phyloP scores from a whole-genome alignment of 352 stramenopile genomes.

The Blastocystis sp. region DNA sequence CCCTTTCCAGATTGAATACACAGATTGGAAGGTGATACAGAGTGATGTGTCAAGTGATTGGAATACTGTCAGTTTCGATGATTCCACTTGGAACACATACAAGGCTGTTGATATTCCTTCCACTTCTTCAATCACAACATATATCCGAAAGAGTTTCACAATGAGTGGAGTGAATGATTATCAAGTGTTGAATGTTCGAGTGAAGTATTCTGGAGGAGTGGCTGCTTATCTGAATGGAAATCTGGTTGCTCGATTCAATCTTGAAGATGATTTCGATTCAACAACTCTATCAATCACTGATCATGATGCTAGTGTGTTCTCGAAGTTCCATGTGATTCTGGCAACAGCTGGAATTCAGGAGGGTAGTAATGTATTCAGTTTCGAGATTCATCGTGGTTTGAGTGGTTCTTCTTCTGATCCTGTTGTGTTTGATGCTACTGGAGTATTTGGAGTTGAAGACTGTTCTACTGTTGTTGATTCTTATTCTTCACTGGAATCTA shows the following conservation, averaged over 20 bases:
- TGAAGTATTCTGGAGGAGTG: conserved; percentile 47
- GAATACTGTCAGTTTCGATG: not conserved
- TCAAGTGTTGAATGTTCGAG: conserved; percentile 19
- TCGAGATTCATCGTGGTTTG: conserved; percentile 4
- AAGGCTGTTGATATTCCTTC: not conserved
- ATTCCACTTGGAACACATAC: not conserved
- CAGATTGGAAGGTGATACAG: not conserved
- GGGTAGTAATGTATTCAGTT: conserved; percentile 40
- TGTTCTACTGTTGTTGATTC: conserved; percentile 22
- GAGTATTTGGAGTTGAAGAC: conserved; percentile 30
- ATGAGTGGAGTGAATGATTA: conserved; percentile 17
- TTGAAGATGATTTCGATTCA: conserved; percentile 1
- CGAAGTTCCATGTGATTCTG: conserved; percentile 50
- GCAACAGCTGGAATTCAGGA: not conserved
- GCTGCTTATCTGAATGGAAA: conserved; percentile 54
- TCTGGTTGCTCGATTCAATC: conserved; percentile 20
- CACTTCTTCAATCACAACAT: not conserved
- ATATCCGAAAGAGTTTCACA: conserved; percentile 15
- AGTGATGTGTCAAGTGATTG: not conserved
- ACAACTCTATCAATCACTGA: not conserved
- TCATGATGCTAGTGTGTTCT: conserved; percentile 22
- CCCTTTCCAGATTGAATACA: conserved; percentile 20
- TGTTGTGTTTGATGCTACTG: conserved; percentile 25
- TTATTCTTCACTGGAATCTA: not conserved
- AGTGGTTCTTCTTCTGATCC: not conserved